Conservation (phyloP, 495 filamentous ascomycete genomes). For the Podospora tetraspora region DNA sequence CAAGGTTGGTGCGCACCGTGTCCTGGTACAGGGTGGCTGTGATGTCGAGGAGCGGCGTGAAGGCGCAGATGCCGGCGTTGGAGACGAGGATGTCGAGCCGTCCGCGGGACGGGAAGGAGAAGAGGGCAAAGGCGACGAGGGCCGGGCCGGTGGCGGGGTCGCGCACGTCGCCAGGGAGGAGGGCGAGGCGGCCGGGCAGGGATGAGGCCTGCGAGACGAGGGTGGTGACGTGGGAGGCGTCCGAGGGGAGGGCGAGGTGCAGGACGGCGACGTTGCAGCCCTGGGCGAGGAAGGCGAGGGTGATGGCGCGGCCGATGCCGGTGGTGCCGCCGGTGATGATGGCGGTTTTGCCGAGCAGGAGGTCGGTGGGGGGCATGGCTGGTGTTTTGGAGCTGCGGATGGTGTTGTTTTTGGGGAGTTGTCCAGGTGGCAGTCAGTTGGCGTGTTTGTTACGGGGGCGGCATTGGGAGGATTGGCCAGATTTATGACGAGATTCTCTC, state of each 20-base stretch:
- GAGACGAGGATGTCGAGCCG: constrained; percentile 75
- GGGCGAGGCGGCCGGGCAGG: constrained; percentile 46
- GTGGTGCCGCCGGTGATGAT: constrained; percentile 73
- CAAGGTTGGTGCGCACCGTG: constrained; percentile 73
- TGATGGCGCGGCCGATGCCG: constrained; percentile 72
- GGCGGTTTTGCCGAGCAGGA: constrained; percentile 63
- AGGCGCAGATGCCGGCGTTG: constrained; percentile 84
- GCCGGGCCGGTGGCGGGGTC: constrained; percentile 55
- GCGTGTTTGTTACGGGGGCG: no score
- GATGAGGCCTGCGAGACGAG: constrained; percentile 50
- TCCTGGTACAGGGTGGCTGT: constrained; percentile 54
- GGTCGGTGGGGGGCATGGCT: constrained; percentile 40
- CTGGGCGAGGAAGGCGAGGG: constrained; percentile 63
- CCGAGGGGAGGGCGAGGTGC: constrained; percentile 56
- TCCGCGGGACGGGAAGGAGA: constrained; percentile 42
- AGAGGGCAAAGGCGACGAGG: constrained; percentile 54
- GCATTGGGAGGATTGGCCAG: neutral
- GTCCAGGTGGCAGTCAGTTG: neutral
- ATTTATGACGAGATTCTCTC: neutral
- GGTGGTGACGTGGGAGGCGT: constrained; percentile 49
- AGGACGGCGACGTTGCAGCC: constrained; percentile 66
- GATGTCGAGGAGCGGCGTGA: constrained; percentile 75
- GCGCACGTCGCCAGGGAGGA: constrained; percentile 62
- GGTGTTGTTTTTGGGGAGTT: neutral
- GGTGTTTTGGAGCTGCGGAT: neutral